A percentile compares a stretch with the other conserved stretches of the same genome.
These are phyloP conservation scores for Colletotrichum sp. DNA, from an alignment of 2,329 filamentous ascomycete species.

Conservation along the genomic window DNA sequence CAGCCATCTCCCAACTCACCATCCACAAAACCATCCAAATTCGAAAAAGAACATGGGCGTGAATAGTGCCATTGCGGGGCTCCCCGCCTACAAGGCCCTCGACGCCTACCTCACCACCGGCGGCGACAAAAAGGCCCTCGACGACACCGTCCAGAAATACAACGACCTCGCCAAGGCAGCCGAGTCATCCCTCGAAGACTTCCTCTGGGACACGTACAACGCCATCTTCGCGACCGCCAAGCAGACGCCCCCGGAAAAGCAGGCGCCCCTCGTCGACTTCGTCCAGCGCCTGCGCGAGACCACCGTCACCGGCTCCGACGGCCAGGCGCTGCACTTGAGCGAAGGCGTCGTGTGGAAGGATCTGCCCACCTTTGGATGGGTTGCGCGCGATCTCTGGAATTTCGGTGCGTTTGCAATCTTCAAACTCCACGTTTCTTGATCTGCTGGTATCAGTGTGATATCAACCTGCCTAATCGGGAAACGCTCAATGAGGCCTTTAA, in stretches of 20 bases:
- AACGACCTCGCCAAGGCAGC: constrained; percentile 1
- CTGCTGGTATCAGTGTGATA: not conserved
- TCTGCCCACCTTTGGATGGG: constrained; percentile 31
- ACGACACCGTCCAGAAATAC: constrained; percentile 16
- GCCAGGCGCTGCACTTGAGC: constrained; percentile 22
- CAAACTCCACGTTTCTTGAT: not conserved
- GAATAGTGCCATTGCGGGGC: not conserved
- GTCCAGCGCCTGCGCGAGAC: constrained; percentile 22
- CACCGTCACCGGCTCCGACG: constrained; percentile 16
- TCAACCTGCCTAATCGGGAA: not conserved
- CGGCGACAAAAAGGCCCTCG: not conserved
- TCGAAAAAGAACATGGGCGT: not conserved
- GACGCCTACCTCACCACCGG: not conserved
- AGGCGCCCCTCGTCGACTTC: constrained; percentile 26
- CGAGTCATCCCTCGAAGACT: constrained; percentile 14
- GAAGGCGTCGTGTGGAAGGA: constrained; percentile 29
- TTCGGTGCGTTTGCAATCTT: constrained; percentile 23
- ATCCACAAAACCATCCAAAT: not conserved
- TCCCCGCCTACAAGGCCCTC: constrained; percentile 11
- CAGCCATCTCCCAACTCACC: not conserved
- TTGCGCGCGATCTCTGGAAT: constrained; percentile 29
- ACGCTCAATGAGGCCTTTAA: not conserved
- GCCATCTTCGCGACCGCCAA: constrained; percentile 26
- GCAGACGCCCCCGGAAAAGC: constrained; percentile 22
- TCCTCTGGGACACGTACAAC: constrained; percentile 26